These are phyloP conservation scores for Talaromyces sp. DNA, from an alignment of 2,329 filamentous ascomycete genomes.

Conservation along the genomic window DNA sequence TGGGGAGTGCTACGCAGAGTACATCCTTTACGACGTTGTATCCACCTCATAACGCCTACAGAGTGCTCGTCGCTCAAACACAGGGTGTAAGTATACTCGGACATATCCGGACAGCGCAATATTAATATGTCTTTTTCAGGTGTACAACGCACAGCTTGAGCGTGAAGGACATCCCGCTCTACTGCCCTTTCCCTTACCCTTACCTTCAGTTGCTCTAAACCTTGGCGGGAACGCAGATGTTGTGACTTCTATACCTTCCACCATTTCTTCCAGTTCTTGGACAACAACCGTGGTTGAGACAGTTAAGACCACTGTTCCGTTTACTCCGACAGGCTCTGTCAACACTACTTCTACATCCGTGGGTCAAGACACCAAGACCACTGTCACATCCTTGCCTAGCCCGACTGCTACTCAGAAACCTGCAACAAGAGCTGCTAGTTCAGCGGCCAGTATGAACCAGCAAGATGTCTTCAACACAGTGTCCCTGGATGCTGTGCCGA, in stretches of 20 bases:
- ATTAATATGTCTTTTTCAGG: conserved; percentile 15
- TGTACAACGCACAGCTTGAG: conserved; percentile 27
- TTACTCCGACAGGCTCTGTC: not conserved
- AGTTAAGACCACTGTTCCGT: conserved; percentile 1
- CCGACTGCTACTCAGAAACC: not conserved
- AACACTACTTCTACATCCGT: not conserved
- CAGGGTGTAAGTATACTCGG: conserved; percentile 26
- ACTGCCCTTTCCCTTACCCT: conserved; percentile 5
- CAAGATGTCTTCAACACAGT: conserved; percentile 43
- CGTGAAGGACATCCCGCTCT: conserved; percentile 24
- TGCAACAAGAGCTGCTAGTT: not conserved
- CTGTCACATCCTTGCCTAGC: not conserved
- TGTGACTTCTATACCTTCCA: not conserved
- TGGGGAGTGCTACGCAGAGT: not conserved
- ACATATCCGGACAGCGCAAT: not conserved
- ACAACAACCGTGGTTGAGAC: conserved; percentile 1
- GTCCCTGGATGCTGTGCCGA: conserved; percentile 32
- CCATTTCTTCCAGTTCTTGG: not conserved
- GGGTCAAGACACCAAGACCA: not conserved
- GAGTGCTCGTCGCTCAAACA: conserved; percentile 23
- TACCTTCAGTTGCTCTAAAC: not conserved
- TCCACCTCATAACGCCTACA: conserved; percentile 24
- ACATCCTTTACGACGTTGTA: conserved; percentile 30
- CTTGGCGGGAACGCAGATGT: not conserved
- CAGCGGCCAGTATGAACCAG: conserved; percentile 22